Base-by-base conservation (phyloP, 371 early-diverging fungal genomes). In the Mortierella sp. region DNA sequence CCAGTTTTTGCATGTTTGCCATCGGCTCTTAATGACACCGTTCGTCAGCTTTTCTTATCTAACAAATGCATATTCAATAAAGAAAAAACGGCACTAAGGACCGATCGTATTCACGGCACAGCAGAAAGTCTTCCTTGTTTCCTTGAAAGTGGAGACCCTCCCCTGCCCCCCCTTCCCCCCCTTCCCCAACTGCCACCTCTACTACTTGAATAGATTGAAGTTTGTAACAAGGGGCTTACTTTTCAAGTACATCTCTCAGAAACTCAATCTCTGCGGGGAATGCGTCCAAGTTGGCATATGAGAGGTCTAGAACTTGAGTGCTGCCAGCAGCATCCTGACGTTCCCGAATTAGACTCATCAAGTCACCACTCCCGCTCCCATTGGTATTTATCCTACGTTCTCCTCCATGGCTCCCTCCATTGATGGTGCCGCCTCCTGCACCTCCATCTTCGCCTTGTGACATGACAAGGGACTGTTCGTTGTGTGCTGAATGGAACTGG, bases 191-290 rank as follows among this genome's bases (percentile, higher is more conserved):
- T 43, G 43, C 43, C 43, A 16, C 35, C 35, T 35, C 35, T 35
- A 5, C 35, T 35, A 8, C 6, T 35, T 35, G 35, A 6, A 35
- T 35, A 5, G 35, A 35, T 35, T 35, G 35, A 43, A 11, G 45
- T 11, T n/a, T 49, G 49, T 49, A 49, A n/a, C 49, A 49, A 47
- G 45, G 30, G 35, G 58, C 80, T 62, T 80, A 80, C 80, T 80
- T 80, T 72, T 80, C 80, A 14, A 80, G 80, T 22, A 72, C 75
- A 26, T 80, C 80, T 47, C 80, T 58, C 35, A 75, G 52, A 64
- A 72, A 75, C 32, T 80, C 80, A 67, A 80, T 80, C 68, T 80
- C 80, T 40, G 69, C 52, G 5, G 80, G 80, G 55, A 80, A 80
- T 20, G 68, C 39, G 28, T 75, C 72, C 58, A 80, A 47, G 58